Percentiles rank a stretch among this genome's conserved stretches.
phyloP scores from a whole-genome alignment of 2,329 filamentous ascomycete species.

The Aspergillus sp. region DNA sequence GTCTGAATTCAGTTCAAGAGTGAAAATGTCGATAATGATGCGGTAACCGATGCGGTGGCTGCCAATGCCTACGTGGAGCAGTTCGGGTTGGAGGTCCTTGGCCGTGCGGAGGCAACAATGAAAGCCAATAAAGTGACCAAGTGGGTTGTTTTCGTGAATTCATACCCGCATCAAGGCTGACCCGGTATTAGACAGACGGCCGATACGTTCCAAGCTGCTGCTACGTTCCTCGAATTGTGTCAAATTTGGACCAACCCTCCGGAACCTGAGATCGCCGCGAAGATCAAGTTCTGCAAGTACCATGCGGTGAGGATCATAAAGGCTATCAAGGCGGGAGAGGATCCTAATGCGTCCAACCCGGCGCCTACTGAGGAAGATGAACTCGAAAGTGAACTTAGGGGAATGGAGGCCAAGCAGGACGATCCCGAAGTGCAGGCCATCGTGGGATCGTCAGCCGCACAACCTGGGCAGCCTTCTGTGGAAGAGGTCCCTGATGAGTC shows the following conservation, averaged over 20 bases:
- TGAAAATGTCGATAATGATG: slow-evolving; percentile 74
- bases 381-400: slow-evolving; percentile 30
- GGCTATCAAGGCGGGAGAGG: slow-evolving; percentile 84
- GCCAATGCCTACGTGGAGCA: slow-evolving; percentile 93
- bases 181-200: slow-evolving; percentile 71
- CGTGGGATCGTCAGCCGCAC: slow-evolving; percentile 44
- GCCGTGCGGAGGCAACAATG: slow-evolving; percentile 78
- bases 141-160: slow-evolving; percentile 43
- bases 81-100: slow-evolving; percentile 86
- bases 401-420: slow-evolving; percentile 57
- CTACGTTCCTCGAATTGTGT: slow-evolving; percentile 86
- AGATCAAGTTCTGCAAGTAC: slow-evolving; percentile 96
- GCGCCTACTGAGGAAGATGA: slow-evolving; percentile 58
- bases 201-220: slow-evolving; percentile 88
- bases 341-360: slow-evolving; percentile 91
- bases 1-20: slow-evolving; percentile 61
- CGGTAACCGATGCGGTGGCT: slow-evolving; percentile 79
- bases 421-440: slow-evolving; percentile 66
- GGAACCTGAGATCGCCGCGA: slow-evolving; percentile 75
- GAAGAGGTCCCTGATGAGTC: slow-evolving; percentile 63
- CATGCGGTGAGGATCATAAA: slow-evolving; percentile 89
- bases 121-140: slow-evolving; percentile 79
- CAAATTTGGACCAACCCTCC: slow-evolving; percentile 74
- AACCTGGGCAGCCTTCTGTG: slow-evolving; percentile 56
- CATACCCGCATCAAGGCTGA: slow-evolving; percentile 18